Percentiles rank a stretch among this genome's conserved stretches.
Evolutionary conservation across 306 rosid species (phyloP).

Genomic region (Cicer cuneatum): DNA sequence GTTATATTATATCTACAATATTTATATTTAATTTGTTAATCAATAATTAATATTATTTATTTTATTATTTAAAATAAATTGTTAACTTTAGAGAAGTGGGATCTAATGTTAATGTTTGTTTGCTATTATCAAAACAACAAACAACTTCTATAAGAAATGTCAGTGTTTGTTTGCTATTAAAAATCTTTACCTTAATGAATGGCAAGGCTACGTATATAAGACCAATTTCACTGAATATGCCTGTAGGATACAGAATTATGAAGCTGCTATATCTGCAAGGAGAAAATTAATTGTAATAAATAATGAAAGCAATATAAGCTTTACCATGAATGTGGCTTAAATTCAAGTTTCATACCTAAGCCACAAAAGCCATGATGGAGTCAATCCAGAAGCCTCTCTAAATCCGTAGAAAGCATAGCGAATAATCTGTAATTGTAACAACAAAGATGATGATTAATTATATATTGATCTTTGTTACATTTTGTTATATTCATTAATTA

Average conservation of each 20-base stretch:
- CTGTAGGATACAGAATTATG: conserved; percentile 65
- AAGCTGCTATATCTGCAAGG: conserved; percentile 77
- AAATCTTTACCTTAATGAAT: conserved; percentile 67
- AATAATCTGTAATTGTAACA: conserved; percentile 62
- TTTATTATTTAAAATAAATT: no score
- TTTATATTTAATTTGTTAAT: no score
- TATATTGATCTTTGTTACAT: not conserved
- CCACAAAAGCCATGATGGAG: conserved; percentile 90
- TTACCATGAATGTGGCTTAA: conserved; percentile 8
- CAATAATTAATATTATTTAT: no score
- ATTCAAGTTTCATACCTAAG: conserved; percentile 61
- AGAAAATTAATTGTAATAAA: conserved; percentile 11
- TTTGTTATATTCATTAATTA: not conserved
- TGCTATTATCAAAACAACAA: not conserved
- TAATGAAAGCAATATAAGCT: not conserved
- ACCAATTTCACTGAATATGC: conserved; percentile 78
- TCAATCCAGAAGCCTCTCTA: conserved; percentile 76
- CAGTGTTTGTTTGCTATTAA: not conserved
- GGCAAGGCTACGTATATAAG: conserved; percentile 67
- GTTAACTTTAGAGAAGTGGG: no score
- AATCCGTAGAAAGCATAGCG: conserved; percentile 79
- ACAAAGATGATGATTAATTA: not conserved
- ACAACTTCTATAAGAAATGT: no score
- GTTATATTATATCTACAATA: no score
- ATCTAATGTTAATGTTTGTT: not conserved